phyloP scores from a whole-genome alignment of 2,329 filamentous ascomycete species.

The Teratosphaeria zuluensis region DNA sequence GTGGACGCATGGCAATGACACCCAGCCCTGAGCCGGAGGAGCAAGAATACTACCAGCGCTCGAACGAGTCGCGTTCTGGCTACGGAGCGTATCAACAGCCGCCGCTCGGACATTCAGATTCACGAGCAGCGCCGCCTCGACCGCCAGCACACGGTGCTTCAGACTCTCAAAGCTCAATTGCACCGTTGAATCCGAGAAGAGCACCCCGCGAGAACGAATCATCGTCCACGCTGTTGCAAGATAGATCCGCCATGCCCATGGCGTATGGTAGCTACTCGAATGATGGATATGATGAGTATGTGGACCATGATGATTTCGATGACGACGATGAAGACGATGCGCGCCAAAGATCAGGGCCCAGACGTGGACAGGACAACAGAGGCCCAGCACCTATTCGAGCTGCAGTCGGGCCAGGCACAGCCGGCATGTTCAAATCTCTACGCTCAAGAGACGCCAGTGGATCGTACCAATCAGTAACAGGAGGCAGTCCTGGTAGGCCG shows the following conservation, averaged over 20 bases:
- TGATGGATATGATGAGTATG: conserved; percentile 23
- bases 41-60: not conserved
- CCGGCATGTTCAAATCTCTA: conserved; percentile 25
- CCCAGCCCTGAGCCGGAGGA: conserved; percentile 12
- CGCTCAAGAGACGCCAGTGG: conserved; percentile 27
- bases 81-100: not conserved
- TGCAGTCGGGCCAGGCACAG: conserved; percentile 31
- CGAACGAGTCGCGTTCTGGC: not conserved
- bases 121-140: not conserved
- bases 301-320: conserved; percentile 70
- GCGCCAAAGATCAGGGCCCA: conserved; percentile 43
- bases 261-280: not conserved
- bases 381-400: conserved; percentile 24
- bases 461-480: conserved; percentile 48
- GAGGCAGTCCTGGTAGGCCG: conserved; percentile 17
- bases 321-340: conserved; percentile 91
- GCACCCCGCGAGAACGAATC: not conserved
- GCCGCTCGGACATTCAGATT: not conserved
- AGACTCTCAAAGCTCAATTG: conserved; percentile 17
- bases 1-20: conserved; percentile 6
- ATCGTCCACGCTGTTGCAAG: conserved; percentile 3
- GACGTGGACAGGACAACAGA: conserved; percentile 5
- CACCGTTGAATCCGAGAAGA: conserved; percentile 15
- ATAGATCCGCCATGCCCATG: not conserved
- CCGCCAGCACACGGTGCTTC: conserved; percentile 9